A percentile compares a stretch with the other conserved stretches of the same genome.
Conservation (phyloP, 768 basidiomycete species). For the Mycena belliarum region DNA sequence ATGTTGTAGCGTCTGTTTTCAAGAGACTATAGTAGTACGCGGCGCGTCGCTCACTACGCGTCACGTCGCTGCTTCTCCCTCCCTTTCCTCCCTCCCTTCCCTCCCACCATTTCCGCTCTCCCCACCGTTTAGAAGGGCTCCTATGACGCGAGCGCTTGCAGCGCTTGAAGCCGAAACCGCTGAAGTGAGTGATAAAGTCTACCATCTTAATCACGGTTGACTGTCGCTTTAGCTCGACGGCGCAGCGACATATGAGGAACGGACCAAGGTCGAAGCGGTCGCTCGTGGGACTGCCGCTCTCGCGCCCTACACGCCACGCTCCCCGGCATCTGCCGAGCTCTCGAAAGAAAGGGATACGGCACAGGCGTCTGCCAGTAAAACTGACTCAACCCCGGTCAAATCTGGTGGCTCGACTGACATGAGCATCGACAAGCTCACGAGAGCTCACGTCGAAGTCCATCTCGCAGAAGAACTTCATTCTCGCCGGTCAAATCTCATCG, state of each 20-base stretch:
- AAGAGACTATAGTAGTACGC: too few species aligned
- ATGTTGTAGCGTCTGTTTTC: too few species aligned
- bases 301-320: background rate
- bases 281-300: background rate
- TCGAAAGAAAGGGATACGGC: background rate
- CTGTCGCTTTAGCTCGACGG: slow-evolving; percentile 1
- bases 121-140: background rate
- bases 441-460: too few species aligned
- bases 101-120: too few species aligned
- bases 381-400: background rate
- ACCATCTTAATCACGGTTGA: background rate
- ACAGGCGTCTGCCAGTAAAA: background rate
- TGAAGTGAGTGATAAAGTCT: too few species aligned
- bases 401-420: too few species aligned
- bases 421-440: background rate
- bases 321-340: background rate
- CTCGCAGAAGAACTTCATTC: too few species aligned
- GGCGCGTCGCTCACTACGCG: slow-evolving; percentile 6
- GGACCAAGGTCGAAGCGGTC: background rate
- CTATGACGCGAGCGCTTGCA: too few species aligned
- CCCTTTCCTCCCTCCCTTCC: too few species aligned
- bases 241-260: background rate
- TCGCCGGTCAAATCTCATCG: slow-evolving; percentile 4
- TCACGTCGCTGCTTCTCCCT: background rate
- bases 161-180: background rate